Conservation (phyloP, 2,329 filamentous ascomycete genomes). For the Chaetomiaceae sp. region DNA sequence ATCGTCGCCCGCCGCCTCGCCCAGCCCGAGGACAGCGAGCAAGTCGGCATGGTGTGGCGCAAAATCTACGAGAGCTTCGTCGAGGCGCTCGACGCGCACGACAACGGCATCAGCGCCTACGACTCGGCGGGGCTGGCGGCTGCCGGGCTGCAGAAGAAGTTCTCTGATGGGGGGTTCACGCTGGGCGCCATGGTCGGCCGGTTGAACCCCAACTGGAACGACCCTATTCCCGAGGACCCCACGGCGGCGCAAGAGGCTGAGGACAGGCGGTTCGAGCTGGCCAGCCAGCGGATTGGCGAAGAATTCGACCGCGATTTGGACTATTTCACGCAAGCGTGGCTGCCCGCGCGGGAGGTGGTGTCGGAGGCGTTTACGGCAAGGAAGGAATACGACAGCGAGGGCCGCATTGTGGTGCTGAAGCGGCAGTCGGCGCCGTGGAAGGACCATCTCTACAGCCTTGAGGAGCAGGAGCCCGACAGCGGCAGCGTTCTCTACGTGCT, state of each 20-base stretch:
- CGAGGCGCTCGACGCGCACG: constrained; percentile 94
- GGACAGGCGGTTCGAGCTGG: constrained; percentile 70
- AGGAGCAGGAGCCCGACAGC: constrained; percentile 49
- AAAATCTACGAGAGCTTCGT: constrained; percentile 93
- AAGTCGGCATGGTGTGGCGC: constrained; percentile 70
- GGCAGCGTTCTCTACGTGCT: constrained; percentile 76
- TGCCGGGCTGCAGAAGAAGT: constrained; percentile 73
- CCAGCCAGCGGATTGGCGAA: constrained; percentile 78
- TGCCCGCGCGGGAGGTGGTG: constrained; percentile 79
- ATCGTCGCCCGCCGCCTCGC: constrained; percentile 67
- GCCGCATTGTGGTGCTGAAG: constrained; percentile 75
- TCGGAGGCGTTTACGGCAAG: constrained; percentile 67
- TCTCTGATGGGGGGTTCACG: constrained; percentile 74
- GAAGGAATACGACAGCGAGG: constrained; percentile 60
- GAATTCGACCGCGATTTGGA: constrained; percentile 78
- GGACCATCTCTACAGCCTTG: constrained; percentile 87
- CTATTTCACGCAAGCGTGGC: constrained; percentile 70
- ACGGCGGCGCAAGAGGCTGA: constrained; percentile 64
- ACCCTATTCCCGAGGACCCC: constrained; percentile 47
- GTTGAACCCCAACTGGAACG: constrained; percentile 77
- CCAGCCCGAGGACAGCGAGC: constrained; percentile 49
- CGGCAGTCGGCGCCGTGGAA: constrained; percentile 84
- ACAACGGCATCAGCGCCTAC: constrained; percentile 86
- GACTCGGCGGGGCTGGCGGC: constrained; percentile 62
- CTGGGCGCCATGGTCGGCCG: constrained; percentile 78